phyloP scores from a whole-genome alignment of 306 rosid species.

The Quercus agrifolia region DNA sequence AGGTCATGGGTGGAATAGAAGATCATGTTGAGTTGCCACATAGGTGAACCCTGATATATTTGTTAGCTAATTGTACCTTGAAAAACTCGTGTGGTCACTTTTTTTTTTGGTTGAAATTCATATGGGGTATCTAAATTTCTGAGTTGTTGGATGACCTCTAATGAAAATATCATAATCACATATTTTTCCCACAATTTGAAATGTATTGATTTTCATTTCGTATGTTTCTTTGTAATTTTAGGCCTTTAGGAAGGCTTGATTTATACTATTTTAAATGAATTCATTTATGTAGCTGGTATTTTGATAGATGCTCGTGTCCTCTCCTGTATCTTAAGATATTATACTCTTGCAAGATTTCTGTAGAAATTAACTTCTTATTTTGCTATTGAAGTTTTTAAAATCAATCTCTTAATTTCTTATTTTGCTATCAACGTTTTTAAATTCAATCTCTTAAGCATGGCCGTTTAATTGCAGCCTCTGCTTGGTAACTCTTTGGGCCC shows the following conservation, averaged over 20 bases:
- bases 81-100: background rate
- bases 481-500: constrained; percentile 40
- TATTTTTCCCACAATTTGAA: background rate
- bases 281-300: background rate
- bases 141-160: background rate
- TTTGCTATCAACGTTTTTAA: background rate
- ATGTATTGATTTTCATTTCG: background rate
- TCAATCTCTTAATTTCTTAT: background rate
- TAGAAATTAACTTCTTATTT: background rate
- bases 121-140: background rate
- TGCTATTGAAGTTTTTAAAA: background rate
- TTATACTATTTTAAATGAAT: background rate
- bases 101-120: background rate
- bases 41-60: background rate
- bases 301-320: background rate
- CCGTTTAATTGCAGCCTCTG: constrained; percentile 34
- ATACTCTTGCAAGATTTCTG: background rate
- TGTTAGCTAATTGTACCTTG: background rate
- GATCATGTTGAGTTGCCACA: background rate
- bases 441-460: background rate
- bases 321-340: too few relatives aligned
- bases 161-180: background rate
- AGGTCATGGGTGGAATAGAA: background rate
- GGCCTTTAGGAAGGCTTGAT: background rate
- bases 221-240: background rate